Base-by-base conservation (phyloP, 2,329 filamentous ascomycete species). In the Macroventuria anomochaeta region DNA sequence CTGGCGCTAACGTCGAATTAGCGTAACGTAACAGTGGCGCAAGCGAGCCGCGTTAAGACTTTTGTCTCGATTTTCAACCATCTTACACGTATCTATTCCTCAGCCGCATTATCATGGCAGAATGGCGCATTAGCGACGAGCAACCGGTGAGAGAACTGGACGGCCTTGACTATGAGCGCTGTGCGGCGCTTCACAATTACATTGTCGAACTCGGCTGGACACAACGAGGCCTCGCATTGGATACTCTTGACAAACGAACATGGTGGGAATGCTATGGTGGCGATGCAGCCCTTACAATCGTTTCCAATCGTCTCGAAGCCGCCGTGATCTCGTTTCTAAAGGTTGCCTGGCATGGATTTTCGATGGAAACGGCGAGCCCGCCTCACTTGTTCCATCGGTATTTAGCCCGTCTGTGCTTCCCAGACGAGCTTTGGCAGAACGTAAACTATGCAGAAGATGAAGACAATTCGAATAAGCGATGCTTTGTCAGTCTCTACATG, bases 251-350 rank as follows among this genome's bases (percentile, higher is more conserved):
- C 21, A 58, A 42, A 53, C 37, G 46, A 20, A 54, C 50, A 33
- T 54, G 37, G 55, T 54, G 50, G 55, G 23, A 54, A 46, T 46
- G 55, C 42, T 58, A 58, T 48, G 37, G 42, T 23, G 55, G 50
- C 43, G 43, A 55, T 58, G 47, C 56, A 55, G 34, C 38, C 56
- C 56, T 56, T 53, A 34, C 48, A 21, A 53, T 29, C 42, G 29
- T 33, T 21, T 17, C 29, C 12, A 29, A 51, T 38, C 48, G 48
- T 47, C 56, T 56, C 17, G 18, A 56, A 47, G 21, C 29, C 34
- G 42, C 48, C 37, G 52, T 59, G 3, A 40, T 53, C 17, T 59
- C 43, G 53, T 59, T 56, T 25, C 36, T 59, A 2, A 56, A 53
- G 26, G 34, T 34, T 28, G 52, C 48, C 50, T 59, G 56, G 48